These are phyloP conservation scores for Pezicula neosporulosa DNA, from an alignment of 2,329 filamentous ascomycete genomes.

Conservation along the genomic window DNA sequence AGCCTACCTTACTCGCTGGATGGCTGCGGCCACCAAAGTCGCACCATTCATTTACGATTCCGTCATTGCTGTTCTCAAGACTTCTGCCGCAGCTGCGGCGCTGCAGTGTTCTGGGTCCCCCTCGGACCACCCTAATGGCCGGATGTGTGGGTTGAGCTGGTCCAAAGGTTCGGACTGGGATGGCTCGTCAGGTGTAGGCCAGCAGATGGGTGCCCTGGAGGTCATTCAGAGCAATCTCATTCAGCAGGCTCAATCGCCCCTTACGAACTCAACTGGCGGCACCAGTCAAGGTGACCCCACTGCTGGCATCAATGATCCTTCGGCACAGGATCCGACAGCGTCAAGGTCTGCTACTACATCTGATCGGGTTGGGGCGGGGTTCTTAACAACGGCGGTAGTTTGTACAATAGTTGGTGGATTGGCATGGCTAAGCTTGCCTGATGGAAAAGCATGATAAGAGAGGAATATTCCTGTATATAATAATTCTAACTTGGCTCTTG, in stretches of 20 bases:
- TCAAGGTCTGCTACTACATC: conserved; percentile 23
- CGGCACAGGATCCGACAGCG: not conserved
- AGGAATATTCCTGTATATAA: too few relatives aligned
- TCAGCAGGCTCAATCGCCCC: conserved; percentile 27
- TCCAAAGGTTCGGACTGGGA: conserved; percentile 41
- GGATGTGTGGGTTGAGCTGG: conserved; percentile 61
- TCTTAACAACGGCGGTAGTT: not conserved
- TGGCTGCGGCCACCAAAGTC: conserved; percentile 52
- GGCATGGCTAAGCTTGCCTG: too few relatives aligned
- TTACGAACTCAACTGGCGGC: conserved; percentile 47
- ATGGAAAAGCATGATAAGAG: too few relatives aligned
- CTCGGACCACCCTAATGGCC: conserved; percentile 37
- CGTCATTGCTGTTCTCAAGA: conserved; percentile 48
- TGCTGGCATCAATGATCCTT: conserved; percentile 4
- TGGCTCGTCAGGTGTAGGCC: conserved; percentile 45
- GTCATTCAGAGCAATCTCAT: conserved; percentile 47
- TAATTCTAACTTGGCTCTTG: too few relatives aligned
- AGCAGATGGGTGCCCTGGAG: conserved; percentile 66
- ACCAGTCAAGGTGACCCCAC: conserved; percentile 40
- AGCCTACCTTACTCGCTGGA: conserved; percentile 59
- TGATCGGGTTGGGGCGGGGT: conserved; percentile 34
- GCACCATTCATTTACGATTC: conserved; percentile 50
- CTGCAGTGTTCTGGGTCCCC: conserved; percentile 55
- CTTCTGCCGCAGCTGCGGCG: conserved; percentile 53
- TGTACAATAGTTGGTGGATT: not conserved